phyloP scores from a whole-genome alignment of 805 yeast genomes.

The Kodamaea jinghongensis region DNA sequence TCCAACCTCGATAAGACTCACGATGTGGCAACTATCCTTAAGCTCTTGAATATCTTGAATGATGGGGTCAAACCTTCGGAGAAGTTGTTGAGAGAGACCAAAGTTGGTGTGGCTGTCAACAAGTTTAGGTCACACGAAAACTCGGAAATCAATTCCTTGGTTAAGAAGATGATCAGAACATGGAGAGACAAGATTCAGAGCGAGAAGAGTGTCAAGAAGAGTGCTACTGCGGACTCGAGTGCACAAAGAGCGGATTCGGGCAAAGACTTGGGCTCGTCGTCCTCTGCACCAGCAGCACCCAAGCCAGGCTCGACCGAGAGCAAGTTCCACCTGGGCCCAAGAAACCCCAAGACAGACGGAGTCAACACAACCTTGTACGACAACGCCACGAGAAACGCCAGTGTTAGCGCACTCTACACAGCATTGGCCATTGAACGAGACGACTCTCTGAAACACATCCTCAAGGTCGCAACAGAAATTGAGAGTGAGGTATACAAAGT shows the following conservation, averaged over 20 bases:
- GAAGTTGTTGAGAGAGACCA: conserved; percentile 82
- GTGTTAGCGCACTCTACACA: conserved; percentile 79
- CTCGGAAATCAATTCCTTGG: conserved; percentile 65
- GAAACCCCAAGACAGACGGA: conserved; percentile 81
- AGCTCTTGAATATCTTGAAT: conserved; percentile 62
- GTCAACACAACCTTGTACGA: conserved; percentile 66
- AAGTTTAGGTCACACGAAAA: conserved; percentile 71
- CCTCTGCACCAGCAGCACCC: neutral
- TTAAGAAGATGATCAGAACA: conserved; percentile 73
- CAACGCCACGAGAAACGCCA: conserved; percentile 78
- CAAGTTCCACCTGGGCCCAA: conserved; percentile 49
- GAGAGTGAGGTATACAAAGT: conserved; percentile 67
- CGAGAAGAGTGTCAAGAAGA: conserved; percentile 49
- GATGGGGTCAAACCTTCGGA: conserved; percentile 82
- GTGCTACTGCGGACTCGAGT: conserved; percentile 5
- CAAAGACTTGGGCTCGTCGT: neutral
- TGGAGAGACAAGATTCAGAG: conserved; percentile 89
- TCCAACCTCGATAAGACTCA: conserved; percentile 71
- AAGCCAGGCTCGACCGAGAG: conserved; percentile 27
- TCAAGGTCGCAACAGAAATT: conserved; percentile 63
- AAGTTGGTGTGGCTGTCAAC: conserved; percentile 96
- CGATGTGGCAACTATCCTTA: conserved; percentile 59
- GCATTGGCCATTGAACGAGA: conserved; percentile 82
- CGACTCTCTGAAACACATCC: conserved; percentile 53
- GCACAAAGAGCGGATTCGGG: too few relatives aligned